Evolutionary conservation across 2,329 filamentous ascomycete genomes (phyloP).

Genomic region (Fusarium decemcellulare): DNA sequence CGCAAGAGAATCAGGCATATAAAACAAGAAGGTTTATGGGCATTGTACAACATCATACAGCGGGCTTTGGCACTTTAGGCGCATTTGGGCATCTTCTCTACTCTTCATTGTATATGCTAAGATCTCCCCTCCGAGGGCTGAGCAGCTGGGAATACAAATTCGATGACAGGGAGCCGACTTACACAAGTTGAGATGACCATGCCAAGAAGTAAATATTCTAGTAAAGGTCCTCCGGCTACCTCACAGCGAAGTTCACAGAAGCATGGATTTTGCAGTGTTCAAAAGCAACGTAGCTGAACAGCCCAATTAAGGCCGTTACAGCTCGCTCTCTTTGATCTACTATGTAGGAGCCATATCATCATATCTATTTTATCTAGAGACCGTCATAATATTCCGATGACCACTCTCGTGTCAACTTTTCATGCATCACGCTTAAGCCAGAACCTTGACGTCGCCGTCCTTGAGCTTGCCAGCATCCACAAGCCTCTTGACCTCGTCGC

Average conservation of each 20-base stretch:
- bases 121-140: neutral
- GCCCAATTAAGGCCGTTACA: constrained; percentile 2
- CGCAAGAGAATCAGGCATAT: no score
- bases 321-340: constrained; percentile 29
- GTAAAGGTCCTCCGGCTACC: no score
- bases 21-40: no score
- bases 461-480: constrained; percentile 88
- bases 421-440: constrained; percentile 55
- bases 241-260: no score
- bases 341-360: constrained; percentile 29
- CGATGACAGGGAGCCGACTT: no score
- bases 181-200: no score
- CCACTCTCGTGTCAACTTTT: neutral
- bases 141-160: no score
- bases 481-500: constrained; percentile 82
- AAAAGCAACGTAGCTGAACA: constrained; percentile 12
- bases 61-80: no score
- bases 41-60: no score
- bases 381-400: constrained; percentile 32
- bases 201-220: no score
- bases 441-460: constrained; percentile 82
- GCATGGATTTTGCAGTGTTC: neutral
- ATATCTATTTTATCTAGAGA: constrained; percentile 41
- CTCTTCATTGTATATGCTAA: constrained; percentile 1
- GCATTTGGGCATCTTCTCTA: neutral